Evolutionary conservation across 1,284 basidiomycete species (phyloP).

Genomic region (Ceratobasidium papillatum): DNA sequence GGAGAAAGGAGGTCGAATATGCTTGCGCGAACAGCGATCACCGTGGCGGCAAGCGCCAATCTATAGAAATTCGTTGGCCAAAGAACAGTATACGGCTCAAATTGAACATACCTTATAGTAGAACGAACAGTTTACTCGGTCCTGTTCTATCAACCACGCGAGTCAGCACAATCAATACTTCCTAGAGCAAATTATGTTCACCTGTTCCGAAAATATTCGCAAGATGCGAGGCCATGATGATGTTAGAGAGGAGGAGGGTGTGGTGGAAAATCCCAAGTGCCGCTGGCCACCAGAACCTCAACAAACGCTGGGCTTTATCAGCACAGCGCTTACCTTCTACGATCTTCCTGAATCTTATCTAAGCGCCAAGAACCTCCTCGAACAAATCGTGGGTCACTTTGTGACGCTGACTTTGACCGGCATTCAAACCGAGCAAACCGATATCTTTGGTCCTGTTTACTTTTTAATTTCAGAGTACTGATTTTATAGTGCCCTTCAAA

Average conservation of each 20-base stretch:
- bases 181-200: constrained; percentile 15
- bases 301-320: constrained; percentile 6
- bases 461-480: not conserved
- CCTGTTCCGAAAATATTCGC: constrained; percentile 84
- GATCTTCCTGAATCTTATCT: not conserved
- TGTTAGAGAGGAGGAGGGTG: not conserved
- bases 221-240: constrained; percentile 43
- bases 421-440: no score
- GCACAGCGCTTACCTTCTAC: not conserved
- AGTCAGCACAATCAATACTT: not conserved
- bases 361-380: constrained; percentile 1
- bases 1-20: constrained; percentile 96
- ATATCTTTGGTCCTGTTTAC: no score
- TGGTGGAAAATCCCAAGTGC: not conserved
- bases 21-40: constrained; percentile 96
- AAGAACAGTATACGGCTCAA: constrained; percentile 23
- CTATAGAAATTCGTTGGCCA: constrained; percentile 54
- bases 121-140: constrained; percentile 94
- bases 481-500: not conserved
- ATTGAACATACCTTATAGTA: constrained; percentile 81
- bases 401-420: not conserved
- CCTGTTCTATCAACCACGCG: constrained; percentile 66
- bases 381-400: not conserved
- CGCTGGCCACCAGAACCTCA: not conserved
- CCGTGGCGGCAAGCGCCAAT: constrained; percentile 96